These are phyloP conservation scores for Butyriboletus loyo DNA, from an alignment of 768 basidiomycete species.

Conservation along the genomic window DNA sequence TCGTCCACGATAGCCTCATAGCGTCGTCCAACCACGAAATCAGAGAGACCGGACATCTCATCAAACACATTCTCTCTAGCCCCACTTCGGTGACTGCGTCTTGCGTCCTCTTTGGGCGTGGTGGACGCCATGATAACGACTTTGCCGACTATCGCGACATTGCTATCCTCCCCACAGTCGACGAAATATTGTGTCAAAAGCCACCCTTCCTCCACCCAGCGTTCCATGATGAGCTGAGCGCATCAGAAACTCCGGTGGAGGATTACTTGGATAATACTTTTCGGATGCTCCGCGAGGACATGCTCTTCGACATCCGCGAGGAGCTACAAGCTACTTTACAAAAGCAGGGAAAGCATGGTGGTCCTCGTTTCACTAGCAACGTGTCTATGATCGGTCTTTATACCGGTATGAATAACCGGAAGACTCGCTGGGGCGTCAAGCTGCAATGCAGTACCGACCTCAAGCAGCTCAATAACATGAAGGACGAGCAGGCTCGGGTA, in stretches of 20 bases:
- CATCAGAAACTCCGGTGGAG: constrained; percentile 33
- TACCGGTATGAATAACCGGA: constrained; percentile 19
- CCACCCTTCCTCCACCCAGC: constrained; percentile 48
- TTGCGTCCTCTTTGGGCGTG: constrained; percentile 36
- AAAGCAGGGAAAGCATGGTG: constrained; percentile 37
- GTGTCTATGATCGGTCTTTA: constrained; percentile 38
- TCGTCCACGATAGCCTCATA: constrained; percentile 23
- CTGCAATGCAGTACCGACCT: constrained; percentile 36
- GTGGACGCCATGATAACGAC: constrained; percentile 72
- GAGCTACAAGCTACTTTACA: constrained; percentile 42
- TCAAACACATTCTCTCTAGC: constrained; percentile 38
- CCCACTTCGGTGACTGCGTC: constrained; percentile 12
- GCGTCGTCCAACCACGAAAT: constrained; percentile 25
- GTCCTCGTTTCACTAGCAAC: constrained; percentile 27
- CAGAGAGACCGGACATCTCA: constrained; percentile 35
- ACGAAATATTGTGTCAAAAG: constrained; percentile 48
- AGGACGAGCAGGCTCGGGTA: constrained; percentile 30
- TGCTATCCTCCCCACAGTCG: constrained; percentile 58
- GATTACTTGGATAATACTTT: constrained; percentile 63
- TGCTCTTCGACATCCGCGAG: constrained; percentile 55
- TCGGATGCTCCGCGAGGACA: constrained; percentile 61
- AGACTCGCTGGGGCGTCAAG: constrained; percentile 41
- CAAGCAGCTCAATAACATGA: constrained; percentile 29
- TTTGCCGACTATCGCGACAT: constrained; percentile 54
- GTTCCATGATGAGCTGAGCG: constrained; percentile 7